These are phyloP conservation scores for Penicillium psychrofluorescens DNA, from an alignment of 495 filamentous ascomycete genomes.

Conservation along the genomic window DNA sequence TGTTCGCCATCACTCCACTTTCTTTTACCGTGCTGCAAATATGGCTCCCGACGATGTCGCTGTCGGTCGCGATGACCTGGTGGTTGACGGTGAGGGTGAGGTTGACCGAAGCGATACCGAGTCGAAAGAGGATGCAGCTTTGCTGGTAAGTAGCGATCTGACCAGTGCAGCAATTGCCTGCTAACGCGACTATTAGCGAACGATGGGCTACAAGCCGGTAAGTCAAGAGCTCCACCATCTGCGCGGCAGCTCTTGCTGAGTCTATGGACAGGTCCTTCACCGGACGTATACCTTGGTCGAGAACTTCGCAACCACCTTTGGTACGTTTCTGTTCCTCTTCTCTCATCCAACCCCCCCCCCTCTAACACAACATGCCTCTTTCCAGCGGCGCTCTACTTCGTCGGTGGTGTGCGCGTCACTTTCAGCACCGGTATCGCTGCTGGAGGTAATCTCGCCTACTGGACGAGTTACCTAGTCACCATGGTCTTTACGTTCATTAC, in stretches of 20 bases:
- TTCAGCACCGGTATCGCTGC: slow-evolving; percentile 51
- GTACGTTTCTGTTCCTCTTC: slow-evolving; percentile 18
- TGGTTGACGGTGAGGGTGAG: slow-evolving; percentile 13
- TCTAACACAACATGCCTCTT: not conserved
- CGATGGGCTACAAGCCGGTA: slow-evolving; percentile 45
- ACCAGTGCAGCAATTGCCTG: not conserved
- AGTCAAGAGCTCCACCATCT: slow-evolving; percentile 3
- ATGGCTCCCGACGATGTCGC: slow-evolving; percentile 16
- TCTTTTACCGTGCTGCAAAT: not conserved
- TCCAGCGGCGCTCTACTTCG: slow-evolving; percentile 47
- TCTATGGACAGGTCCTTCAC: slow-evolving; percentile 31
- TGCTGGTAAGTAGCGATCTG: slow-evolving; percentile 25
- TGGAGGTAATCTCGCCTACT: slow-evolving; percentile 49
- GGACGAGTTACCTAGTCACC: slow-evolving; percentile 51
- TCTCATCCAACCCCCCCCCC: not conserved
- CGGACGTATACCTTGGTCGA: slow-evolving; percentile 43
- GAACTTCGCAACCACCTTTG: slow-evolving; percentile 50
- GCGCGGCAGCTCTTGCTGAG: slow-evolving; percentile 3
- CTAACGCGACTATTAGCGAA: slow-evolving; percentile 21
- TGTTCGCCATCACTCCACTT: not conserved
- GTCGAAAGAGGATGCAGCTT: slow-evolving; percentile 35
- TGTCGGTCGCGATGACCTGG: slow-evolving; percentile 17
- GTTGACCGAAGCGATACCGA: slow-evolving; percentile 21
- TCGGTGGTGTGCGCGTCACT: slow-evolving; percentile 49
- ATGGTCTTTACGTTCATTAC: slow-evolving; percentile 51